Conservation (phyloP, 148 eudicot species). For the Heliamphora exappendiculata region DNA sequence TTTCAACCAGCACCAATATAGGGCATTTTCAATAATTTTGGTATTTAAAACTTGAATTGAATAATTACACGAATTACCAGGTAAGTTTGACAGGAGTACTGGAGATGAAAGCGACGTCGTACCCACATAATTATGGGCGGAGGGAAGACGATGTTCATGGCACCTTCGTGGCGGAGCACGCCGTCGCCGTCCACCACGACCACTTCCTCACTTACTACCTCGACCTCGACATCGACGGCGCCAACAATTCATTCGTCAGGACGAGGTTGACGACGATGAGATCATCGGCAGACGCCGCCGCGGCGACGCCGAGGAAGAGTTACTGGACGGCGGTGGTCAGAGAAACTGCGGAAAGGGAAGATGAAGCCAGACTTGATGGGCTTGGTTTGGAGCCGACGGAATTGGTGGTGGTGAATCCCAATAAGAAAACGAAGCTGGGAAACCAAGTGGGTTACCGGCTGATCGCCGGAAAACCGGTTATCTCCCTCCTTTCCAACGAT, state of each 20-base stretch:
- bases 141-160: slow-evolving; percentile 41
- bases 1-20: too few relatives aligned
- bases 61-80: slow-evolving; percentile 20
- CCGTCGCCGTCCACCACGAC: slow-evolving; percentile 64
- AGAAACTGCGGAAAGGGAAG: slow-evolving; percentile 38
- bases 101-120: slow-evolving; percentile 64
- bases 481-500: slow-evolving; percentile 41
- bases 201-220: slow-evolving; percentile 70
- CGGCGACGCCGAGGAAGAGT: slow-evolving; percentile 60
- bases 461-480: slow-evolving; percentile 46
- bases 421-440: slow-evolving; percentile 57
- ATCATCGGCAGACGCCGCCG: slow-evolving; percentile 15
- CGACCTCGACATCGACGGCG: slow-evolving; percentile 51
- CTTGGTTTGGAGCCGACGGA: slow-evolving; percentile 43
- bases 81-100: slow-evolving; percentile 70
- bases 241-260: slow-evolving; percentile 34
- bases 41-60: too few relatives aligned
- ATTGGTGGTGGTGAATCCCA: slow-evolving; percentile 40
- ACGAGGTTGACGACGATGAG: slow-evolving; percentile 22
- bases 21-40: too few relatives aligned
- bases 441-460: slow-evolving; percentile 61
- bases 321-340: slow-evolving; percentile 56
- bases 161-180: slow-evolving; percentile 47
- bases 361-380: slow-evolving; percentile 32
- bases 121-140: slow-evolving; percentile 27